These are phyloP conservation scores for Fusarium paranaense DNA, from an alignment of 2,329 filamentous ascomycete genomes.

Conservation along the genomic window DNA sequence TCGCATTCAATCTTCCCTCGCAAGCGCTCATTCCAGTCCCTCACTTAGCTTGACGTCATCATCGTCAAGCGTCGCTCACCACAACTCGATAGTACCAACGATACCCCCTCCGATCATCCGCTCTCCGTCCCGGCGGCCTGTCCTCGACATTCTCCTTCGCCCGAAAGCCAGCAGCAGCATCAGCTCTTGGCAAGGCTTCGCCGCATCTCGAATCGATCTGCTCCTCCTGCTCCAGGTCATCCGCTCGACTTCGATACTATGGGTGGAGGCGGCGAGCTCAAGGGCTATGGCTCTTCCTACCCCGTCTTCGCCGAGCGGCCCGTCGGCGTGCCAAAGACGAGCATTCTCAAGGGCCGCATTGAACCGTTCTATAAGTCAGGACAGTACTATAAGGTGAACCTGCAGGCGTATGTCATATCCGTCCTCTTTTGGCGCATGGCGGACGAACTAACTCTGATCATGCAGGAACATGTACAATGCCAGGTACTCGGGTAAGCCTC, in stretches of 20 bases:
- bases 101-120: conserved; percentile 39
- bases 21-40: neutral
- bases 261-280: conserved; percentile 62
- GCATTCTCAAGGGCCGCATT: conserved; percentile 87
- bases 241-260: conserved; percentile 53
- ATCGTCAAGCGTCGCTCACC: conserved; percentile 33
- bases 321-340: conserved; percentile 82
- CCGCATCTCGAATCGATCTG: conserved; percentile 52
- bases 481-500: conserved; percentile 71
- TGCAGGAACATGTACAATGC: conserved; percentile 54
- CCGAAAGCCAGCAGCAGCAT: conserved; percentile 30
- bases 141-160: conserved; percentile 39
- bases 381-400: conserved; percentile 81
- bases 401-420: conserved; percentile 72
- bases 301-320: conserved; percentile 64
- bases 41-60: conserved; percentile 18
- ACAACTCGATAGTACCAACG: conserved; percentile 33
- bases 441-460: conserved; percentile 16
- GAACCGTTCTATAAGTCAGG: conserved; percentile 82
- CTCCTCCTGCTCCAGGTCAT: conserved; percentile 50
- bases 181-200: conserved; percentile 42
- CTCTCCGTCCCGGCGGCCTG: conserved; percentile 40
- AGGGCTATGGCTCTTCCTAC: conserved; percentile 60
- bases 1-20: neutral
- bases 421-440: neutral